These are phyloP conservation scores for Cyanodermella asteris DNA, from an alignment of 2,329 filamentous ascomycete species.

Conservation along the genomic window DNA sequence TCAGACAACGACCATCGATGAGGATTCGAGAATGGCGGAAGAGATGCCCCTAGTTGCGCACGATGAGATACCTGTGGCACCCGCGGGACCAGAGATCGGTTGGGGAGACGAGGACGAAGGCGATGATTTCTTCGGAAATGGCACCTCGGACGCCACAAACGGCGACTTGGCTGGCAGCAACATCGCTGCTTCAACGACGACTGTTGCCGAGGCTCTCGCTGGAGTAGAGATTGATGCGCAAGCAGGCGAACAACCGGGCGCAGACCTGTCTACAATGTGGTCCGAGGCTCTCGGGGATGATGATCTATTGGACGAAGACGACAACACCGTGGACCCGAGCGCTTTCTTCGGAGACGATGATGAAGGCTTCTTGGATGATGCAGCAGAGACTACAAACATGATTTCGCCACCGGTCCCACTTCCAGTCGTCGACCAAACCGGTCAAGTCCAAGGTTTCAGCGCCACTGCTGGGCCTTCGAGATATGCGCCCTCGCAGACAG, in stretches of 20 bases:
- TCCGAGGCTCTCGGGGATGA: constrained; percentile 60
- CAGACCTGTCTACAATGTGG: constrained; percentile 64
- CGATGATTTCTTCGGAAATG: constrained; percentile 16
- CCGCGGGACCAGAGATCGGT: constrained; percentile 10
- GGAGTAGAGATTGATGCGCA: constrained; percentile 6
- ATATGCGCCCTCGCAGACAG: not conserved
- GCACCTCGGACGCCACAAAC: constrained; percentile 3
- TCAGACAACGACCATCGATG: constrained; percentile 18
- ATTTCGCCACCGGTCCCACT: constrained; percentile 1
- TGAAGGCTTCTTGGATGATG: constrained; percentile 64
- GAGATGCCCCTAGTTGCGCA: constrained; percentile 38
- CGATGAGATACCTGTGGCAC: constrained; percentile 11
- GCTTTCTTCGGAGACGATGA: constrained; percentile 63
- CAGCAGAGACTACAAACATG: constrained; percentile 1
- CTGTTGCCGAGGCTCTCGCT: constrained; percentile 5
- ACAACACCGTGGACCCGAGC: constrained; percentile 39
- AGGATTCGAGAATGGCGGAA: constrained; percentile 45
- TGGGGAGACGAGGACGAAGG: constrained; percentile 16
- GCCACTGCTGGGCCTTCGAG: too few species aligned
- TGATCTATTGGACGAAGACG: constrained; percentile 34
- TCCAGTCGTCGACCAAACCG: not conserved
- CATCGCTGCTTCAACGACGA: constrained; percentile 10
- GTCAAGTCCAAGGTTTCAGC: not conserved
- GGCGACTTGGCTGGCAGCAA: constrained; percentile 8
- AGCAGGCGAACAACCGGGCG: constrained; percentile 18